A percentile compares a stretch with the other conserved stretches of the same genome.
Conservation (phyloP, 805 yeast genomes). For the Myxozyma geophila region DNA sequence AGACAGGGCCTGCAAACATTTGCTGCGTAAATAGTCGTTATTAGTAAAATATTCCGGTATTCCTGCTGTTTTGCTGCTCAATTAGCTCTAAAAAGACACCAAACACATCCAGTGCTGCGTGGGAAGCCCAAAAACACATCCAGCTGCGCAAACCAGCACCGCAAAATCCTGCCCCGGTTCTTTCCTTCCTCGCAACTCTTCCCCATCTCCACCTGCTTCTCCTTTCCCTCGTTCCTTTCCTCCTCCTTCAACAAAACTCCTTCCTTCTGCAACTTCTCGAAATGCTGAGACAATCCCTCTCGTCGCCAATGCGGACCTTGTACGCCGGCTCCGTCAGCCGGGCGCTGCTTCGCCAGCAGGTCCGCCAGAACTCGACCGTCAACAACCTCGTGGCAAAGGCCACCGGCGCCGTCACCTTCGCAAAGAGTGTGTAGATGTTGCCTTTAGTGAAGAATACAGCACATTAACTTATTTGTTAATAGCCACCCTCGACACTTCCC, state of each 20-base stretch:
- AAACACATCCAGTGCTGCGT: too few species aligned
- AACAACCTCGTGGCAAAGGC: slow-evolving; percentile 97
- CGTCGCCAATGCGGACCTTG: slow-evolving; percentile 28
- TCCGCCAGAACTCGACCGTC: slow-evolving; percentile 34
- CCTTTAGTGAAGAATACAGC: background rate
- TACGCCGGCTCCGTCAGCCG: slow-evolving; percentile 25
- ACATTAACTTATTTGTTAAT: background rate
- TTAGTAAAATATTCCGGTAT: too few species aligned
- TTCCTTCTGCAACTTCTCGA: background rate
- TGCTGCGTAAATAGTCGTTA: too few species aligned
- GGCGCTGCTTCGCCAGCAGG: slow-evolving; percentile 19
- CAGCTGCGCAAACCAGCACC: background rate
- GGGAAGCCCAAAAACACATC: background rate
- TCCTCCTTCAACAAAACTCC: background rate
- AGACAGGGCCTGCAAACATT: too few species aligned
- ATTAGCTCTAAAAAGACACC: too few species aligned
- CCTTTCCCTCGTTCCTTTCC: background rate
- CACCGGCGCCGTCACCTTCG: slow-evolving; percentile 84
- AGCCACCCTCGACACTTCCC: slow-evolving; percentile 54
- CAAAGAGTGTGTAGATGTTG: slow-evolving; percentile 38
- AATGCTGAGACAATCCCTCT: slow-evolving; percentile 28
- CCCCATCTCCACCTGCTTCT: background rate
- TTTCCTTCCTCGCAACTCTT: slow-evolving; percentile 7
- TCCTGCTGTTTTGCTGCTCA: too few species aligned
- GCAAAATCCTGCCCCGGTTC: slow-evolving; percentile 12